Evolutionary conservation across 148 eudicot species (phyloP).

Genomic region (Vaccinium corymbosum): DNA sequence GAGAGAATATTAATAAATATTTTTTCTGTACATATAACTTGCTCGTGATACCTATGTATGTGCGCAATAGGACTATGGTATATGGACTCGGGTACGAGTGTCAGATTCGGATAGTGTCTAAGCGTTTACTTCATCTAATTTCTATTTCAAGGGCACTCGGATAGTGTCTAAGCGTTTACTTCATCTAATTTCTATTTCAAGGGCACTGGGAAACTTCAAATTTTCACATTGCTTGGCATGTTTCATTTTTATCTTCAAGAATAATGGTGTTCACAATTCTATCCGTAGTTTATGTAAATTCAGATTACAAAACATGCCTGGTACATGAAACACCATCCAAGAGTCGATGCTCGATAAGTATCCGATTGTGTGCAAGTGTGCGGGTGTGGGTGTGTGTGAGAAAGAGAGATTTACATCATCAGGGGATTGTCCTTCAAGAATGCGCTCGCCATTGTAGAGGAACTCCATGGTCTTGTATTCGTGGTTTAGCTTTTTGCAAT

Average conservation of each 20-base stretch:
- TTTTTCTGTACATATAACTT: background rate
- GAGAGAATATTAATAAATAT: background rate
- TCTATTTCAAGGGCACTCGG: background rate
- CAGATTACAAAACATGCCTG: no score
- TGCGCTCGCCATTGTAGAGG: constrained; percentile 13
- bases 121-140: background rate
- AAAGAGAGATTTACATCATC: background rate
- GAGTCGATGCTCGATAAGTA: background rate
- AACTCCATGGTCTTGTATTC: constrained; percentile 6
- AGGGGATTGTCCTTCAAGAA: background rate
- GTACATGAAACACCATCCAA: no score
- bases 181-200: background rate
- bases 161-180: background rate
- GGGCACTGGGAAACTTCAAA: no score
- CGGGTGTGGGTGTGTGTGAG: background rate
- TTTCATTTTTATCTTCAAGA: no score
- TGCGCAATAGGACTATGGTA: background rate
- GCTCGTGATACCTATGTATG: background rate
- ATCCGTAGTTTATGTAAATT: no score
- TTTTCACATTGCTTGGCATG: no score
- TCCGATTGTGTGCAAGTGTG: background rate
- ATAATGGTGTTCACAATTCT: no score
- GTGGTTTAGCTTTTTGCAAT: background rate
- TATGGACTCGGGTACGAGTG: background rate
- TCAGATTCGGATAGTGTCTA: background rate